phyloP scores from a whole-genome alignment of 2,329 filamentous ascomycete species.

The Trichoderma koningiopsis region DNA sequence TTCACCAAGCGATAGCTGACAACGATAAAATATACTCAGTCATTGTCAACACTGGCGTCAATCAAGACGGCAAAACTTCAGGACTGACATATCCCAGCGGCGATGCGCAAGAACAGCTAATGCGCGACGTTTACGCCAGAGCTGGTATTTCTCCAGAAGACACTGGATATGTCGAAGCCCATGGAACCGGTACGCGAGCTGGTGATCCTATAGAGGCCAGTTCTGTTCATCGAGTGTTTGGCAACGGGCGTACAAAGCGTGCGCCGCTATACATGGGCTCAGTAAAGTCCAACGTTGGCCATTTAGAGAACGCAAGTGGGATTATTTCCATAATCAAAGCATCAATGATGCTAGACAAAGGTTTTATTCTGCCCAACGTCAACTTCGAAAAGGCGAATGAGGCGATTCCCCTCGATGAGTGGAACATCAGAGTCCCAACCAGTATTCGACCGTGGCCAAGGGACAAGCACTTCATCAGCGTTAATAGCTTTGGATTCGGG shows the following conservation, averaged over 20 bases:
- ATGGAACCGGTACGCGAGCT: constrained; percentile 58
- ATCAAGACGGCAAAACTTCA: constrained; percentile 56
- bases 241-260: constrained; percentile 43
- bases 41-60: constrained; percentile 53
- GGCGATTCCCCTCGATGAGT: constrained; percentile 52
- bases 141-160: constrained; percentile 37
- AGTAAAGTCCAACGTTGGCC: constrained; percentile 55
- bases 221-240: constrained; percentile 50
- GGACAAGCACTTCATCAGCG: constrained; percentile 52
- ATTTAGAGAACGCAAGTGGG: constrained; percentile 55
- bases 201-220: constrained; percentile 59
- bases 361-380: constrained; percentile 52
- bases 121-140: constrained; percentile 41
- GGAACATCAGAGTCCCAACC: constrained; percentile 52
- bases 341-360: constrained; percentile 53
- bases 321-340: constrained; percentile 56
- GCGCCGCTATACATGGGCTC: constrained; percentile 51
- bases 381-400: constrained; percentile 54
- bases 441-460: constrained; percentile 50
- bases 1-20: constrained; percentile 56
- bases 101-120: constrained; percentile 48
- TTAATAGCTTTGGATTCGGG: constrained; percentile 53
- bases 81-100: constrained; percentile 57
- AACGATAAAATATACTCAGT: constrained; percentile 57
- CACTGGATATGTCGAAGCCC: constrained; percentile 49